These are phyloP conservation scores for Arctium minus DNA, from an alignment of 129 eudicot species.

Conservation along the genomic window DNA sequence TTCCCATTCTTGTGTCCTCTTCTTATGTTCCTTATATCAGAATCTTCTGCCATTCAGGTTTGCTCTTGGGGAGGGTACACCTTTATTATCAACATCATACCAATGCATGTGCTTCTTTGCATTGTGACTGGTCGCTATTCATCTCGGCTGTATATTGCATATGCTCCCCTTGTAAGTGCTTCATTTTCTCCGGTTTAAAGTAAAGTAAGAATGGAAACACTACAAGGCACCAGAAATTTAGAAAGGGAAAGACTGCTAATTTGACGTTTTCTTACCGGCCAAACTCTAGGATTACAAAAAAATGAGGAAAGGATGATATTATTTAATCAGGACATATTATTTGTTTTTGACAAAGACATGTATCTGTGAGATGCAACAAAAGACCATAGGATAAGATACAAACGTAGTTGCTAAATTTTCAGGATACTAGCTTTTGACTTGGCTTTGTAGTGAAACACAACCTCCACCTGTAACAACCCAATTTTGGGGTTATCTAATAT, in stretches of 20 bases:
- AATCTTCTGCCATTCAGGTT: slow-evolving; percentile 52
- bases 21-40: background rate
- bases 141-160: slow-evolving; percentile 85
- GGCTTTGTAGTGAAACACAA: too few relatives aligned
- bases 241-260: background rate
- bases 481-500: too few relatives aligned
- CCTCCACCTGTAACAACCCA: too few relatives aligned
- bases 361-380: too few relatives aligned
- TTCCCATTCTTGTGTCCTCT: background rate
- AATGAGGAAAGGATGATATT: background rate
- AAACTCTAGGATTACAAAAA: background rate
- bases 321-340: too few relatives aligned
- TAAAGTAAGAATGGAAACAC: background rate
- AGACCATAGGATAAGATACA: too few relatives aligned
- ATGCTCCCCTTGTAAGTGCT: slow-evolving; percentile 86
- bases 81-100: slow-evolving; percentile 92
- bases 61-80: slow-evolving; percentile 99
- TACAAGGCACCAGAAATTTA: too few relatives aligned
- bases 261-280: background rate
- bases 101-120: slow-evolving; percentile 98
- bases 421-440: too few relatives aligned
- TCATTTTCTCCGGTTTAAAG: too few relatives aligned
- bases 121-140: slow-evolving; percentile 95
- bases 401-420: too few relatives aligned
- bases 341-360: too few relatives aligned